These are phyloP conservation scores for cucumber (Cucumis sativus) DNA, from an alignment of 306 rosid genomes.

Conservation along the genomic window Cucumber_9930_V3 NC_026658.2:23687501-23688000, in stretches of 20 bases:
- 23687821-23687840: neutral
- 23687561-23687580: neutral
- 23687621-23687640: neutral
- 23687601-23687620: neutral
- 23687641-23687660: neutral
- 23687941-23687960: slow-evolving; percentile 75
- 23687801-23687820: neutral
- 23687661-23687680: neutral
- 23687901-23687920: slow-evolving; percentile 50
- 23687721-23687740: neutral
- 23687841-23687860: slow-evolving; percentile 10
- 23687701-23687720: neutral
- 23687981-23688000: neutral
- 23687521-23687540: neutral
- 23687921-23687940: slow-evolving; percentile 57
- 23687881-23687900: slow-evolving; percentile 62
- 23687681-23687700: neutral
- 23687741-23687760: neutral
- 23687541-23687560: neutral
- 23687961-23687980: slow-evolving; percentile 61
- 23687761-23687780: neutral
- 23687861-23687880: slow-evolving; percentile 29
- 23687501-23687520: neutral
- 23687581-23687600: neutral
- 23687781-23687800: neutral